phyloP scores from a whole-genome alignment of 2,329 filamentous ascomycete genomes.

The Penicillium expansum region DNA sequence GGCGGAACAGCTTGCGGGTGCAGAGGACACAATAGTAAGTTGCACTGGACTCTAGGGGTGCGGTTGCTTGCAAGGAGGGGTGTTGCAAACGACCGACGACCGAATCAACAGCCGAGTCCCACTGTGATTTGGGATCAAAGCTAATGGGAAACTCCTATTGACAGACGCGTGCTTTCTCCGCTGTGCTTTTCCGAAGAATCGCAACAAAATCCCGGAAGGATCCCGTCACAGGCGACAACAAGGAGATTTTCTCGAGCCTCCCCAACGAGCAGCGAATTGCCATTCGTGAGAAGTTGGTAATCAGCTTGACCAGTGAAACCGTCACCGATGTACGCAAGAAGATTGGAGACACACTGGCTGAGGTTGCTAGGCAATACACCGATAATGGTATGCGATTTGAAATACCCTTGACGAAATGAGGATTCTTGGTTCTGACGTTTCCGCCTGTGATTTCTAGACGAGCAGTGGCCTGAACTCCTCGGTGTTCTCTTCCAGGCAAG shows the following conservation, averaged over 20 bases:
- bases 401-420: background rate
- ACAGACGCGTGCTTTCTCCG: slow-evolving; percentile 84
- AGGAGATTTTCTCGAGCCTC: slow-evolving; percentile 83
- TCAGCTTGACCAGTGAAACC: slow-evolving; percentile 70
- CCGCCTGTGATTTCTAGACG: slow-evolving; percentile 52
- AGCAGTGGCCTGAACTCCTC: slow-evolving; percentile 87
- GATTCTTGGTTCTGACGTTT: slow-evolving; percentile 8
- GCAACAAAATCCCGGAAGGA: slow-evolving; percentile 83
- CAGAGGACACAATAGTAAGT: slow-evolving; percentile 70
- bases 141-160: slow-evolving; percentile 3
- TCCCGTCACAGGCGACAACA: slow-evolving; percentile 62
- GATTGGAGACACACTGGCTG: slow-evolving; percentile 94
- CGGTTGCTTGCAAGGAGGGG: background rate
- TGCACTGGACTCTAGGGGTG: slow-evolving; percentile 2
- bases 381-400: slow-evolving; percentile 69
- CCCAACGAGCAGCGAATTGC: slow-evolving; percentile 68
- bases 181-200: slow-evolving; percentile 92
- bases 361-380: slow-evolving; percentile 90
- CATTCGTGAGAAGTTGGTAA: slow-evolving; percentile 80
- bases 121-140: background rate
- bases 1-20: slow-evolving; percentile 81
- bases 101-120: background rate
- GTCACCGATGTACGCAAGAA: slow-evolving; percentile 82
- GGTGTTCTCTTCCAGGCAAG: slow-evolving; percentile 84
- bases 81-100: background rate